Evolutionary conservation across 2,329 filamentous ascomycete species (phyloP).

Genomic region (Intubia oerlemansii): DNA sequence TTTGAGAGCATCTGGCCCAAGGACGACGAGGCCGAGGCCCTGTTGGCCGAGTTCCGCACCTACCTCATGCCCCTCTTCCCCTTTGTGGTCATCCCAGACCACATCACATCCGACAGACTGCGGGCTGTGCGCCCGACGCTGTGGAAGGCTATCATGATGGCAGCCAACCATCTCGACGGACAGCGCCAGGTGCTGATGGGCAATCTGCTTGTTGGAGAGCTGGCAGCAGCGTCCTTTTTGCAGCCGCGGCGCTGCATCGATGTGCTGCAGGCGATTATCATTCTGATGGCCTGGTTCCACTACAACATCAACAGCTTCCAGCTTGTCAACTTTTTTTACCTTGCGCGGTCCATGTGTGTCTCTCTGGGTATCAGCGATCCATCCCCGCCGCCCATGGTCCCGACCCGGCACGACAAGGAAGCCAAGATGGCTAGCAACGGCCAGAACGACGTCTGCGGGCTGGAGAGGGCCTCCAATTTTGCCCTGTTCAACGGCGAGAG

Average conservation of each 20-base stretch:
- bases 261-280: slow-evolving; percentile 22
- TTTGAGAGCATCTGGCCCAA: slow-evolving; percentile 20
- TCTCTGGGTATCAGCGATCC: slow-evolving; percentile 18
- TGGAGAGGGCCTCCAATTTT: too few relatives aligned
- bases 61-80: slow-evolving; percentile 19
- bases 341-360: slow-evolving; percentile 23
- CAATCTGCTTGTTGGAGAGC: slow-evolving; percentile 20
- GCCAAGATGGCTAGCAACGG: slow-evolving; percentile 3
- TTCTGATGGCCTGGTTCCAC: slow-evolving; percentile 26
- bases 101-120: slow-evolving; percentile 16
- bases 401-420: too few relatives aligned
- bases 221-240: slow-evolving; percentile 18
- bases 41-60: slow-evolving; percentile 17
- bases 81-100: slow-evolving; percentile 20
- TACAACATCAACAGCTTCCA: slow-evolving; percentile 27
- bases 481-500: not conserved
- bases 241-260: slow-evolving; percentile 23
- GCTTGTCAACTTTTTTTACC: slow-evolving; percentile 25
- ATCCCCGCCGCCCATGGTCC: too few relatives aligned
- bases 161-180: slow-evolving; percentile 20
- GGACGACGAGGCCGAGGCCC: slow-evolving; percentile 17
- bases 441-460: not conserved
- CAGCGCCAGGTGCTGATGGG: slow-evolving; percentile 21
- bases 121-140: slow-evolving; percentile 19
- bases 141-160: slow-evolving; percentile 28